These are phyloP conservation scores for Phyllosticta citrichinensis DNA, from an alignment of 2,329 filamentous ascomycete genomes.

Conservation along the genomic window DNA sequence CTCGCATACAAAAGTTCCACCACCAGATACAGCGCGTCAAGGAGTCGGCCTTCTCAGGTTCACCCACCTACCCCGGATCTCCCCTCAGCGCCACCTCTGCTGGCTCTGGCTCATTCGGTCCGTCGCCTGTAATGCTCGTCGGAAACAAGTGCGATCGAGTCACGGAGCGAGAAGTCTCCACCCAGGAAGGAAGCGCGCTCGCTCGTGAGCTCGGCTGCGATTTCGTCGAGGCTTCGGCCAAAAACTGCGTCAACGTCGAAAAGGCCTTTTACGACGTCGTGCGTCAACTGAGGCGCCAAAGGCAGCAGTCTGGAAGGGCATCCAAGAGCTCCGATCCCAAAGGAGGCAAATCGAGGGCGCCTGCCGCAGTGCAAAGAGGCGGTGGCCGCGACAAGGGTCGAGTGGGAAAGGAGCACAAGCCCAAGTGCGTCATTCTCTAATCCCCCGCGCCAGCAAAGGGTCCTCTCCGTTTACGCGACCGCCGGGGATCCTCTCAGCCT, in stretches of 20 bases:
- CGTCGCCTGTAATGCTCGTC: conserved; percentile 93
- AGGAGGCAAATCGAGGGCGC: conserved; percentile 5
- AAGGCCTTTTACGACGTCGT: conserved; percentile 99
- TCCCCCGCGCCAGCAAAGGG: not conserved
- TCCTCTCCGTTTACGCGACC: conserved; percentile 2
- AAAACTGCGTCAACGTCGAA: conserved; percentile 97
- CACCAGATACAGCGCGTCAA: conserved; percentile 96
- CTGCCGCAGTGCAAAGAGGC: conserved; percentile 1
- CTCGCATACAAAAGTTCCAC: conserved; percentile 89
- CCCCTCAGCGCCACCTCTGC: conserved; percentile 52
- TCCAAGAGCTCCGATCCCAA: conserved; percentile 11
- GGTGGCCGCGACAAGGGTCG: conserved; percentile 8
- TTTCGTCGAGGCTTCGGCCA: conserved; percentile 92
- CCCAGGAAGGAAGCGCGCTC: conserved; percentile 86
- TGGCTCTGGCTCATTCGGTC: conserved; percentile 45
- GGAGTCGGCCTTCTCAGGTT: conserved; percentile 66
- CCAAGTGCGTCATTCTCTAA: conserved; percentile 11
- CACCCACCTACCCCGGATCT: conserved; percentile 67
- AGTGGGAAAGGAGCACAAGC: conserved; percentile 10
- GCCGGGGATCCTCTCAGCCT: conserved; percentile 1
- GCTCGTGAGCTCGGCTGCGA: conserved; percentile 90
- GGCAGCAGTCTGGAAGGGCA: conserved; percentile 37
- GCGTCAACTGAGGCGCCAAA: conserved; percentile 74
- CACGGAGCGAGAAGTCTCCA: conserved; percentile 91
- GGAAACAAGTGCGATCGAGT: conserved; percentile 98